These are phyloP conservation scores for Wickerhamomyces hampshirensis DNA, from an alignment of 805 yeast species.

Conservation along the genomic window DNA sequence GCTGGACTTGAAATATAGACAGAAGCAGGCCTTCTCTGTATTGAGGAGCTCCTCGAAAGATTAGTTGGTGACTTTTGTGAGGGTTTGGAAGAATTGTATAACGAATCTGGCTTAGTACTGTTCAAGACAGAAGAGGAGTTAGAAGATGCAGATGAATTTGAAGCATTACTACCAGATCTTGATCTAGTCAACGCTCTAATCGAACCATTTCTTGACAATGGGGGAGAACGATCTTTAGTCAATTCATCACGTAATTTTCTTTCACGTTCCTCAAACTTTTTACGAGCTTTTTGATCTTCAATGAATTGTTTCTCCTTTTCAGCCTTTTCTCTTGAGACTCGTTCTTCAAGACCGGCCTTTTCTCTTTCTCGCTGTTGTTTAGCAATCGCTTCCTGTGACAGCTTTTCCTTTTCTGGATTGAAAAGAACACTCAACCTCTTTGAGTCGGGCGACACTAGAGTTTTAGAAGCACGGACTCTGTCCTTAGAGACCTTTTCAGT, in stretches of 20 bases:
- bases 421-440: constrained; percentile 13
- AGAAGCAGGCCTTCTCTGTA: constrained; percentile 20
- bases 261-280: constrained; percentile 16
- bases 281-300: constrained; percentile 13
- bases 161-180: constrained; percentile 18
- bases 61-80: constrained; percentile 12
- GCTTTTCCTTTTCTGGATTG: constrained; percentile 17
- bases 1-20: constrained; percentile 22
- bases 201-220: constrained; percentile 14
- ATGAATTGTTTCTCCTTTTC: constrained; percentile 9
- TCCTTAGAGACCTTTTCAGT: constrained; percentile 2
- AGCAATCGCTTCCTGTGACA: constrained; percentile 15
- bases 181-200: constrained; percentile 6
- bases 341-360: constrained; percentile 10
- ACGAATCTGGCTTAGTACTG: constrained; percentile 8
- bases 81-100: constrained; percentile 3
- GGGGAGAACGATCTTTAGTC: constrained; percentile 15
- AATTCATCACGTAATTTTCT: constrained; percentile 14
- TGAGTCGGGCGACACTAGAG: constrained; percentile 2
- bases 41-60: constrained; percentile 17
- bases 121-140: constrained; percentile 14
- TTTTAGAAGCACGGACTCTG: not conserved
- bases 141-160: constrained; percentile 6
- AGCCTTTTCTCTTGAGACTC: constrained; percentile 9
- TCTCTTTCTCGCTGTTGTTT: constrained; percentile 18